Percentiles rank a stretch among this genome's conserved stretches.
phyloP scores from a whole-genome alignment of 805 yeast species.

The Cyberlindnera xylosilytica region DNA sequence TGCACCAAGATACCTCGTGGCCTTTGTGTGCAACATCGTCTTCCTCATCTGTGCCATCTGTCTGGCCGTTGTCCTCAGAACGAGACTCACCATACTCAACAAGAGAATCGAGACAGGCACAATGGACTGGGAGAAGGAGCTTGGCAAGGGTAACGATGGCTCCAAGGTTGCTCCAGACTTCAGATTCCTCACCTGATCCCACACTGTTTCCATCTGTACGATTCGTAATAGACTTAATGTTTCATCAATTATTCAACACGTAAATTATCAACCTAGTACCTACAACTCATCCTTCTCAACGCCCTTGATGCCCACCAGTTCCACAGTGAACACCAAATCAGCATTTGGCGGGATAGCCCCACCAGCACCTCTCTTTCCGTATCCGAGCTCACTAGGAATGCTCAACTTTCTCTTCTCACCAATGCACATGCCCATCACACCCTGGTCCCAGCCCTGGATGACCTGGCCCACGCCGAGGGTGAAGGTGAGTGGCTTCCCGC shows the following conservation, averaged over 20 bases:
- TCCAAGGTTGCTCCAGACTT: constrained; percentile 41
- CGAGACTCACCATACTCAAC: constrained; percentile 38
- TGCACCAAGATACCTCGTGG: constrained; percentile 36
- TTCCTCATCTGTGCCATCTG: constrained; percentile 40
- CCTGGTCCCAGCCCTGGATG: constrained; percentile 90
- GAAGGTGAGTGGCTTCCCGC: constrained; percentile 69
- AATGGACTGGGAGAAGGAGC: constrained; percentile 45
- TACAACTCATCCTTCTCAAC: constrained; percentile 24
- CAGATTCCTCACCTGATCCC: constrained; percentile 32
- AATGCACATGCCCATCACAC: constrained; percentile 71
- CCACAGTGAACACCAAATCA: constrained; percentile 64
- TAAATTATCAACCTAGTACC: too few relatives aligned
- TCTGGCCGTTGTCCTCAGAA: constrained; percentile 37
- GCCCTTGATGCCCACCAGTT: constrained; percentile 54
- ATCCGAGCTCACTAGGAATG: constrained; percentile 77
- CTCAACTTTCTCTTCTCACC: constrained; percentile 80
- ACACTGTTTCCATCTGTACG: neutral
- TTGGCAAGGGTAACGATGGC: constrained; percentile 42
- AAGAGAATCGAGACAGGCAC: constrained; percentile 41
- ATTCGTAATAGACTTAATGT: too few relatives aligned
- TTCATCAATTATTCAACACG: too few relatives aligned
- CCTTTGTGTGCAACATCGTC: constrained; percentile 44
- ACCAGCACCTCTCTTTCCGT: constrained; percentile 75
- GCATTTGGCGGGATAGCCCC: constrained; percentile 78
- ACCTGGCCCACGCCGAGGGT: constrained; percentile 77